Conservation (phyloP, 2,329 filamentous ascomycete genomes). For the Phialophora verrucosa region DNA sequence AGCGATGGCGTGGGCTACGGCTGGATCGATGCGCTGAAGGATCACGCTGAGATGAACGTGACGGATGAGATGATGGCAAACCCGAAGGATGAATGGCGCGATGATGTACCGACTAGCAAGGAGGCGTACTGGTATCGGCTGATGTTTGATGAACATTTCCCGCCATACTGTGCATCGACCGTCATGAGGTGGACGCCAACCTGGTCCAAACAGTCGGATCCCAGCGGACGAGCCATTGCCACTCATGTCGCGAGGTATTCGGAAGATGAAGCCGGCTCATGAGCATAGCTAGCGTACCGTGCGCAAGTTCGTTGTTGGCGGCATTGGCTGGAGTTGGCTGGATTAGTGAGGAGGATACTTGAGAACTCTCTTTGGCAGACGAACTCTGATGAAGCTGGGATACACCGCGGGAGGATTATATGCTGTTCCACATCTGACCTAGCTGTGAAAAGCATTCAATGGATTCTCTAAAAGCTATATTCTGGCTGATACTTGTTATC, state of each 20-base stretch:
- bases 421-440: conserved; percentile 13
- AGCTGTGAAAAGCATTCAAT: conserved; percentile 16
- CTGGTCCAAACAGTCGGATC: conserved; percentile 95
- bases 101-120: conserved; percentile 92
- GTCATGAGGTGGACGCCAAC: conserved; percentile 97
- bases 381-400: neutral
- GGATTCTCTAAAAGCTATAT: neutral
- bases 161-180: conserved; percentile 84
- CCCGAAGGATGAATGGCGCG: conserved; percentile 94
- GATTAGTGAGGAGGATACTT: conserved; percentile 4
- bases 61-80: conserved; percentile 99
- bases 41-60: conserved; percentile 85
- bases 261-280: conserved; percentile 36
- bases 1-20: conserved; percentile 98
- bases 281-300: conserved; percentile 20
- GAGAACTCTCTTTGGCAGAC: conserved; percentile 6
- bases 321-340: conserved; percentile 21
- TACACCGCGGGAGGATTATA: conserved; percentile 1
- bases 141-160: conserved; percentile 99
- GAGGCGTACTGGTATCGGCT: conserved; percentile 98
- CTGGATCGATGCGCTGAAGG: conserved; percentile 98
- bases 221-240: conserved; percentile 83
- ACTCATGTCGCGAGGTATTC: conserved; percentile 76
- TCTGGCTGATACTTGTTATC: neutral
- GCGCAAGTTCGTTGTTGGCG: conserved; percentile 13